A percentile compares a stretch with the other conserved stretches of the same genome.
These are phyloP conservation scores for Rhizophora mangle DNA, from an alignment of 345 rosid genomes.

Conservation along the genomic window DNA sequence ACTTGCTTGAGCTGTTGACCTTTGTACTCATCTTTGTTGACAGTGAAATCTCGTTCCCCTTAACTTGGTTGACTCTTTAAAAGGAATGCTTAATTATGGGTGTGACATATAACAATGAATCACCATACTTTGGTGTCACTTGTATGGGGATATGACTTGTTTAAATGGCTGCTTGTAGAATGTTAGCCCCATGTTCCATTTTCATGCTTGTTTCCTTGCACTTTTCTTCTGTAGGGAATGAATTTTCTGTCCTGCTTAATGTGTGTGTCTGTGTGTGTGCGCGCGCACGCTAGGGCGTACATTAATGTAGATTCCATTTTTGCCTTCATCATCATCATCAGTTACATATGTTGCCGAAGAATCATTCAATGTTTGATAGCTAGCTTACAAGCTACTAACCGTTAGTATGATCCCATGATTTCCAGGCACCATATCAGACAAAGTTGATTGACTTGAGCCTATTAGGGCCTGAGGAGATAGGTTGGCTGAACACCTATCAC, in stretches of 20 bases:
- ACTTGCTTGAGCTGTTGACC: no score
- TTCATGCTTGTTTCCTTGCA: no score
- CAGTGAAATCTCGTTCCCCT: no score
- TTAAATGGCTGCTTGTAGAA: not conserved
- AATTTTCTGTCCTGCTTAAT: not conserved
- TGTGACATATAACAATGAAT: no score
- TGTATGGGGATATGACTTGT: no score
- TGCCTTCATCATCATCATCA: not conserved
- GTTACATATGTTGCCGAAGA: not conserved
- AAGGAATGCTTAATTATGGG: no score
- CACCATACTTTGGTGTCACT: no score
- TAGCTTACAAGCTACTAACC: not conserved
- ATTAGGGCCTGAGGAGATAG: constrained; percentile 58
- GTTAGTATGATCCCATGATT: not conserved
- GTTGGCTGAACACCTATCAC: constrained; percentile 82
- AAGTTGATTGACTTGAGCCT: constrained; percentile 64
- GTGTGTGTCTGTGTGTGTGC: no score
- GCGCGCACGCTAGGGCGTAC: no score
- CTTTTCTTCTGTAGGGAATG: not conserved
- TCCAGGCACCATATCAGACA: constrained; percentile 79
- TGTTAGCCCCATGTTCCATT: no score
- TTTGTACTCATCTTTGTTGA: no score
- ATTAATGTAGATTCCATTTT: not conserved
- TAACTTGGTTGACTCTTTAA: no score
- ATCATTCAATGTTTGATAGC: not conserved